Conservation (phyloP, 257 asterid species). For the Fraxinus excelsior region DNA sequence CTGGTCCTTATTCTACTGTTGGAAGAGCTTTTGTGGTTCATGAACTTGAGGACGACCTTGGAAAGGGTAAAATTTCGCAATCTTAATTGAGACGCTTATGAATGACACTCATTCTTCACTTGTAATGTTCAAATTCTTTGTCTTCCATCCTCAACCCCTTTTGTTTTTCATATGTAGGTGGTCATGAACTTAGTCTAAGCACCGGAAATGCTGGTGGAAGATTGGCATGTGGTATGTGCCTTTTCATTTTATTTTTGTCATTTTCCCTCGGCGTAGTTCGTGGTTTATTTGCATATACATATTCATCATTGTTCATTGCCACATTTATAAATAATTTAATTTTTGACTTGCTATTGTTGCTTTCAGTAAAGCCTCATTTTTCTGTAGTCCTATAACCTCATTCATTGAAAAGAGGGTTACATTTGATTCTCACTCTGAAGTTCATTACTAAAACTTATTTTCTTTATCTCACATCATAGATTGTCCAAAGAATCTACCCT, state of each 20-base stretch:
- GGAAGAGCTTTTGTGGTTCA: conserved; percentile 98
- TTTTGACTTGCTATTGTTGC: conserved; percentile 9
- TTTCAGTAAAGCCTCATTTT: not conserved
- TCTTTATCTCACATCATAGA: not conserved
- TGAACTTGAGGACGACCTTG: conserved; percentile 92
- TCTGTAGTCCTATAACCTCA: not conserved
- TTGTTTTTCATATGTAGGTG: conserved; percentile 49
- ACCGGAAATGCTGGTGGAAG: conserved; percentile 99
- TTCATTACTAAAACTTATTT: not conserved
- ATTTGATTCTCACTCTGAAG: conserved; percentile 2
- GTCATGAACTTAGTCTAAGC: conserved; percentile 89
- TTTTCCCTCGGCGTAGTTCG: conserved; percentile 5
- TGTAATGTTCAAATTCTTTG: conserved; percentile 6
- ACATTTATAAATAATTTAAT: not conserved
- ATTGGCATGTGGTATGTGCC: conserved; percentile 84
- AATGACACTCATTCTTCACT: not conserved
- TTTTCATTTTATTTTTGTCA: conserved; percentile 2
- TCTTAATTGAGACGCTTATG: not conserved
- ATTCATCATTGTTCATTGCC: not conserved
- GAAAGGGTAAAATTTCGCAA: conserved; percentile 64
- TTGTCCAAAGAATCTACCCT: not conserved
- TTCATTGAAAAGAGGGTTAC: not conserved
- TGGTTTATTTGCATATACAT: not conserved
- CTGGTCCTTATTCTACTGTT: conserved; percentile 79
- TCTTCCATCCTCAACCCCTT: not conserved